These are phyloP conservation scores for Butyriboletus loyo DNA, from an alignment of 768 basidiomycete species.

Conservation along the genomic window DNA sequence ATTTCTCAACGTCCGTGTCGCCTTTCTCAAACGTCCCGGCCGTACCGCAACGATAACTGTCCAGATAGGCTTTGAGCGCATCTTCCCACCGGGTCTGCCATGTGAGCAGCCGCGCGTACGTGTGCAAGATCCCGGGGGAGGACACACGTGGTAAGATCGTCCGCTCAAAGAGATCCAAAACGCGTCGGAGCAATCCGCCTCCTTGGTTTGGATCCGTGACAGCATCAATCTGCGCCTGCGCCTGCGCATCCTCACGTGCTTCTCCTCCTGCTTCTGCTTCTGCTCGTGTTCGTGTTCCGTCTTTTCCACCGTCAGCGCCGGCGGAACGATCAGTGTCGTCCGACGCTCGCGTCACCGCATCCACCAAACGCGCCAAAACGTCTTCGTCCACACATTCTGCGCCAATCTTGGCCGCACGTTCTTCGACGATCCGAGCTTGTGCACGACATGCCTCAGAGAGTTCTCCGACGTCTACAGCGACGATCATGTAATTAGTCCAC, in stretches of 20 bases:
- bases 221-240: too few species aligned
- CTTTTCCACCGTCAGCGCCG: constrained; percentile 13
- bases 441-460: constrained; percentile 85
- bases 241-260: too few species aligned
- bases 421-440: constrained; percentile 74
- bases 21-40: constrained; percentile 62
- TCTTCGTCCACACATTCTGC: constrained; percentile 75
- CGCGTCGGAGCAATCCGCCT: constrained; percentile 60
- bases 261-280: too few species aligned
- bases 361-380: constrained; percentile 85
- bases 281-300: constrained; percentile 1
- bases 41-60: constrained; percentile 74
- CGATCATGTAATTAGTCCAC: constrained; percentile 98
- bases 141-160: constrained; percentile 83
- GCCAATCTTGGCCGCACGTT: constrained; percentile 38
- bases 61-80: constrained; percentile 77
- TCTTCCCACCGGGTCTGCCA: constrained; percentile 73
- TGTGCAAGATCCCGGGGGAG: constrained; percentile 72
- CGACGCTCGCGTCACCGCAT: constrained; percentile 69
- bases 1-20: constrained; percentile 63
- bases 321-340: constrained; percentile 31
- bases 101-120: constrained; percentile 77
- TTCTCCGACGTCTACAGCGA: constrained; percentile 91
- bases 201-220: constrained; percentile 57
- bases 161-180: constrained; percentile 70